Base-by-base conservation (phyloP, 306 rosid species). In the Pyrus pyrifolia region DNA sequence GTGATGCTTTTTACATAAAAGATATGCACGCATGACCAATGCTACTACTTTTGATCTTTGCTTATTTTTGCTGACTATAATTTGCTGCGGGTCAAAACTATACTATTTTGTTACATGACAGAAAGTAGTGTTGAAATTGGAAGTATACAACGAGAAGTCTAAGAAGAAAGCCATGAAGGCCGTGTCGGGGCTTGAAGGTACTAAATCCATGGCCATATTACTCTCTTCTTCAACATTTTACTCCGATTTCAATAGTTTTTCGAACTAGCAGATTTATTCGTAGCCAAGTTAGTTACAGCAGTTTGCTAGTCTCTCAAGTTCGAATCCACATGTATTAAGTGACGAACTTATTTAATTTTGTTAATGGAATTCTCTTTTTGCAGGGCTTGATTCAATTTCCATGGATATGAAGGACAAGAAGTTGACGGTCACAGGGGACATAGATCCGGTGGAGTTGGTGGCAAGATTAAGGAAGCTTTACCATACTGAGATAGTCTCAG, bases 331-430 rank as follows among this genome's bases (percentile, higher is more conserved):
- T 51, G 3, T 51, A 17, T 51, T 5, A 3, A 51, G 22, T 19
- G 2, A 29, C 53, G 13, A 9, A 70, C 27, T 57, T 8, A 9
- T 3, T 61, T 46, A 23, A 45, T 30, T 30, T 42, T 64, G 60
- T 45, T 8, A 30, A 46, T 79, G 52, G 25, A 4, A 59, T 40
- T 7, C 17, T 40, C 23, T 60, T 38, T 72, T n/a, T 58, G 29
- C 82, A 91, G 98, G 98, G 70, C 87, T 93, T 17, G 94, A 85
- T 7, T 91, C 98, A 55, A 83, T 93, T 22, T 77, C 88, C 0
- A 81, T 87, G 82, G 92, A 93, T 66, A 74, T 82, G 88, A 91
- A 91, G 77, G 94, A 88, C 79, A 69, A 76, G 79, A 90, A 91
- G 67, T 12, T 93, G 86, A 91, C 94, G 0, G 73, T 91, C 76